A percentile compares a stretch with the other conserved stretches of the same genome.
phyloP scores from a whole-genome alignment of 2,329 filamentous ascomycete species.

The Fusarium abutilonis region DNA sequence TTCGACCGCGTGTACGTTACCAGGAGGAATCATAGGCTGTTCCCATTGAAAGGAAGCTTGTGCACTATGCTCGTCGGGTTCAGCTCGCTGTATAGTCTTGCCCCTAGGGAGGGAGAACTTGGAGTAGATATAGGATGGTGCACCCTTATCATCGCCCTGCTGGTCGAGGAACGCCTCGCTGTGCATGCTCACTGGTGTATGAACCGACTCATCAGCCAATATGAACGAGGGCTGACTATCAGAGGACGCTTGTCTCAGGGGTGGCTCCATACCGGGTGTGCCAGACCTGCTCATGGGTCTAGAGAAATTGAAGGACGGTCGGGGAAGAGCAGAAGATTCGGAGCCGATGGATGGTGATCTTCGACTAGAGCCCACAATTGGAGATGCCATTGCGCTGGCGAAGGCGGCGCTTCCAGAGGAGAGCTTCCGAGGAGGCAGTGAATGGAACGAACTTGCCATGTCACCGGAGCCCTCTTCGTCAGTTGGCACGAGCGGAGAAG shows the following conservation, averaged over 20 bases:
- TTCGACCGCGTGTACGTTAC: slow-evolving; percentile 56
- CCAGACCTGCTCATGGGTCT: slow-evolving; percentile 82
- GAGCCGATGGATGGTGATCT: slow-evolving; percentile 88
- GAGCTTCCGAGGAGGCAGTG: slow-evolving; percentile 78
- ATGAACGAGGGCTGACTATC: slow-evolving; percentile 74
- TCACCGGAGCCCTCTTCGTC: slow-evolving; percentile 73
- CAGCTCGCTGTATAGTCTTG: slow-evolving; percentile 77
- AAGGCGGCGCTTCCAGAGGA: slow-evolving; percentile 73
- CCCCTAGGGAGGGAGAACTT: slow-evolving; percentile 87
- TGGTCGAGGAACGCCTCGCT: slow-evolving; percentile 73
- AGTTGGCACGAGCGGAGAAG: slow-evolving; percentile 70
- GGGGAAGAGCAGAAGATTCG: slow-evolving; percentile 76
- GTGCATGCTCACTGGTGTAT: slow-evolving; percentile 77
- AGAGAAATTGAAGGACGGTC: slow-evolving; percentile 92
- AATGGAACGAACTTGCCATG: slow-evolving; percentile 64
- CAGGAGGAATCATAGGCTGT: slow-evolving; percentile 57
- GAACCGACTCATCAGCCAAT: slow-evolving; percentile 70
- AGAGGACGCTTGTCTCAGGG: slow-evolving; percentile 70
- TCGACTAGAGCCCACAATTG: slow-evolving; percentile 68
- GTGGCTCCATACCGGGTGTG: slow-evolving; percentile 66
- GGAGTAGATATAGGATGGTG: slow-evolving; percentile 84
- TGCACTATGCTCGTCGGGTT: slow-evolving; percentile 64
- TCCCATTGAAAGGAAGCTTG: slow-evolving; percentile 71
- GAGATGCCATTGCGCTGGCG: slow-evolving; percentile 61
- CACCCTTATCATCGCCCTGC: slow-evolving; percentile 59